These are phyloP conservation scores for Verticillium alfalfae DNA, from an alignment of 2,329 filamentous ascomycete species.

Conservation along the genomic window DNA sequence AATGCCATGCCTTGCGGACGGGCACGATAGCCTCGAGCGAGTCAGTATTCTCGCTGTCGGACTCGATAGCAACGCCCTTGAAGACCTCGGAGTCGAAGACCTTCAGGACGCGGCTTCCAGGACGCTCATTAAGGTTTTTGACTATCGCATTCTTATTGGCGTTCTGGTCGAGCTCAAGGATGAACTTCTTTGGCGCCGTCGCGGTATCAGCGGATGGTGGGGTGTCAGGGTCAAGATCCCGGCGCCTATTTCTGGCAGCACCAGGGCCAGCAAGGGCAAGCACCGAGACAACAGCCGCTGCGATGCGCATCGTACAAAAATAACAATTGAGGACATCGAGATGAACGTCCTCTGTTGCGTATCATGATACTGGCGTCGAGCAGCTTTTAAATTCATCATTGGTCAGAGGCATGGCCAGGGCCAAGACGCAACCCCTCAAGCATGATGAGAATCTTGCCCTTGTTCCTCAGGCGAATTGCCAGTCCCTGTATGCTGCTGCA, in stretches of 20 bases:
- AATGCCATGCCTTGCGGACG: slow-evolving; percentile 10
- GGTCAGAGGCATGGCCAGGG: too few species aligned
- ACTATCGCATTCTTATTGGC: slow-evolving; percentile 8
- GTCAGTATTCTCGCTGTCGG: slow-evolving; percentile 10
- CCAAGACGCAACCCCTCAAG: too few species aligned
- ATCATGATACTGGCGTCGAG: neutral
- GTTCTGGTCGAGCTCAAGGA: slow-evolving; percentile 7
- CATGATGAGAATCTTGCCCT: too few species aligned
- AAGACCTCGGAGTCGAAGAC: slow-evolving; percentile 23
- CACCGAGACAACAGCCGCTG: slow-evolving; percentile 4
- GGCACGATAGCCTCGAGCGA: slow-evolving; percentile 9
- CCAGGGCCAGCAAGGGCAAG: slow-evolving; percentile 7
- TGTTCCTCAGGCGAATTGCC: too few species aligned
- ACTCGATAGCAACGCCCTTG: slow-evolving; percentile 11
- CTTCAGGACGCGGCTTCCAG: slow-evolving; percentile 7
- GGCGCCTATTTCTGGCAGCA: slow-evolving; percentile 2
- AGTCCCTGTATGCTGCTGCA: too few species aligned
- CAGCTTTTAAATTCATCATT: neutral
- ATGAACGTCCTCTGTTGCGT: neutral
- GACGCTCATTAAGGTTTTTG: slow-evolving; percentile 3
- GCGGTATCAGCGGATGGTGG: slow-evolving; percentile 2
- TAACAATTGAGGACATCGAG: neutral
- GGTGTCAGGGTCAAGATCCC: slow-evolving; percentile 1
- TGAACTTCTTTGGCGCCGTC: slow-evolving; percentile 9
- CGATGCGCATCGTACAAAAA: slow-evolving; percentile 3